These are phyloP conservation scores for Acacia confusa DNA, from an alignment of 306 rosid species.

Conservation along the genomic window DNA sequence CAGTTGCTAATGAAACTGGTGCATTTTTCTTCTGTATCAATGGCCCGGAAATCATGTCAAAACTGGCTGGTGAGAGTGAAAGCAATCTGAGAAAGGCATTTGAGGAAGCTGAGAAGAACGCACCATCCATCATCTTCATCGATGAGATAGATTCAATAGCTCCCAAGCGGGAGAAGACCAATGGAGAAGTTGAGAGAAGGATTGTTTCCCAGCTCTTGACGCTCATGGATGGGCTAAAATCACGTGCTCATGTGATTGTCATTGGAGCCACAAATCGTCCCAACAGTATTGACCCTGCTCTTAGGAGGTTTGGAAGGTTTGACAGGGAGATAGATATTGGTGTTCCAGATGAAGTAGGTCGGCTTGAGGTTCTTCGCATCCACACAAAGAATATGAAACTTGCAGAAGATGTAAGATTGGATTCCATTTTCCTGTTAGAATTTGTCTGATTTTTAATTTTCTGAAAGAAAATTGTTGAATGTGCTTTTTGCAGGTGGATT, in stretches of 20 bases:
- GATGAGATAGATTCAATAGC: conserved; percentile 98
- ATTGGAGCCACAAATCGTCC: conserved; percentile 98
- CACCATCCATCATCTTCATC: conserved; percentile 92
- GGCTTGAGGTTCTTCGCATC: conserved; percentile 94
- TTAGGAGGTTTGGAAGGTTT: conserved; percentile 98
- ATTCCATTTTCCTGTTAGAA: not conserved
- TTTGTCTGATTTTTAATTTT: conserved; percentile 9
- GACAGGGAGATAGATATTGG: conserved; percentile 97
- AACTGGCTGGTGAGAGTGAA: conserved; percentile 95
- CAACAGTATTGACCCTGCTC: conserved; percentile 95
- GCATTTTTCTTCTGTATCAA: conserved; percentile 98
- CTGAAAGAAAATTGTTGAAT: not conserved
- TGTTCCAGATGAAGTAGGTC: conserved; percentile 93
- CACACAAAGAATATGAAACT: conserved; percentile 99
- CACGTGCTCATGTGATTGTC: conserved; percentile 93
- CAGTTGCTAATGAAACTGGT: conserved; percentile 97
- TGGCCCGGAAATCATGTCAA: conserved; percentile 97
- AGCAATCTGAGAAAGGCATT: conserved; percentile 97
- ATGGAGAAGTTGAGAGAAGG: conserved; percentile 97
- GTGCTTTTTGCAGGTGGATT: conserved; percentile 69
- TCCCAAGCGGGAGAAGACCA: conserved; percentile 96
- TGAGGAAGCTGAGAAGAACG: conserved; percentile 99
- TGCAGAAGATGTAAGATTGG: conserved; percentile 70
- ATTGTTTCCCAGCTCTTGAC: conserved; percentile 97
- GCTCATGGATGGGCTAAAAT: conserved; percentile 94